Percentiles rank a stretch among this genome's conserved stretches.
Conservation (phyloP, 2,329 filamentous ascomycete species). For the Fusarium sp. region DNA sequence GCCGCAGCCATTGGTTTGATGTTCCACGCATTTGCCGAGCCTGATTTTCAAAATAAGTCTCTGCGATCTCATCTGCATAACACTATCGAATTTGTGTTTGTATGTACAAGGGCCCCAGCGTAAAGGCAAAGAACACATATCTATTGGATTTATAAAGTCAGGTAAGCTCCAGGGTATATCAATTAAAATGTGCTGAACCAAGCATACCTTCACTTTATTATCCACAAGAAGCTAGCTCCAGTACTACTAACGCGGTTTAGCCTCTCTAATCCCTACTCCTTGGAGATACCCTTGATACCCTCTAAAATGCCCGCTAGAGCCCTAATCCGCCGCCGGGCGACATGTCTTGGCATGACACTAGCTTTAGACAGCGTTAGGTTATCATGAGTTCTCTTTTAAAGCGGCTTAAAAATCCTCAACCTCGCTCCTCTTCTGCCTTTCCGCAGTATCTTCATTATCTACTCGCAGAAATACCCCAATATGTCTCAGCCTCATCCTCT, state of each 20-base stretch:
- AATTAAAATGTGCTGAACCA: fast-evolving
- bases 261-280: neutral
- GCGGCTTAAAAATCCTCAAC: neutral
- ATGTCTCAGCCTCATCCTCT: neutral
- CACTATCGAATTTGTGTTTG: neutral
- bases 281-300: neutral
- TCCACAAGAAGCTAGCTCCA: neutral
- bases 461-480: neutral
- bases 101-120: no score
- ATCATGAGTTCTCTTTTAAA: neutral
- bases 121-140: no score
- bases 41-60: neutral
- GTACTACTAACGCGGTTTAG: fast-evolving
- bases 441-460: neutral
- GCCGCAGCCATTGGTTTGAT: neutral
- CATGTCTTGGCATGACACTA: neutral
- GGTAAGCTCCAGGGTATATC: neutral
- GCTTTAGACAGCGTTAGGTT: neutral
- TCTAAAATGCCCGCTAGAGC: neutral
- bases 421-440: fast-evolving
- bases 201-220: neutral
- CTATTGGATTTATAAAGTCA: fast-evolving
- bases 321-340: neutral
- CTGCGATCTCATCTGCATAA: neutral
- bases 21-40: neutral